Conservation (phyloP, 2,329 filamentous ascomycete species). For the Microsporum canis region DNA sequence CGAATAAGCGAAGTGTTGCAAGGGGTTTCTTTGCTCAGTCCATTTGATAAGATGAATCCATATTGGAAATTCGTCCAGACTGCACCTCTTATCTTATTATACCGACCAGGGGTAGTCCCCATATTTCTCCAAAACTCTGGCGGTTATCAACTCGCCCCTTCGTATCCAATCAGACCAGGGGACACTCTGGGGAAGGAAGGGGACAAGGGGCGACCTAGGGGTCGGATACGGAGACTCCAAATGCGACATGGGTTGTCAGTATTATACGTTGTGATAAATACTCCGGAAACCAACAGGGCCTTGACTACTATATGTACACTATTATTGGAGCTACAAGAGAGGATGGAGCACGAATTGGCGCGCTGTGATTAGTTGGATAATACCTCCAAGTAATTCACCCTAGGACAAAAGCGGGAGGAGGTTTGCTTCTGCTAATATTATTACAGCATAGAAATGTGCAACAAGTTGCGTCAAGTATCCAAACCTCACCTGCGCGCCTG, state of each 20-base stretch:
- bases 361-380: background rate
- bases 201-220: background rate
- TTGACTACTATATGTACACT: no score
- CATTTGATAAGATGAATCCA: background rate
- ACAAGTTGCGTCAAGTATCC: background rate
- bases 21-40: background rate
- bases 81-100: background rate
- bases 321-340: background rate
- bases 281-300: background rate
- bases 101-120: background rate
- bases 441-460: constrained; percentile 3
- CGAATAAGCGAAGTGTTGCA: background rate
- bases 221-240: constrained; percentile 1
- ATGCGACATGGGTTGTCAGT: background rate
- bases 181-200: background rate
- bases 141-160: background rate
- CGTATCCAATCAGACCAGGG: constrained; percentile 2
- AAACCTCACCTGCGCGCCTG: background rate
- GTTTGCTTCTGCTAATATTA: background rate
- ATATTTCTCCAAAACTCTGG: background rate
- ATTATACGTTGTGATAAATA: background rate
- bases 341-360: background rate
- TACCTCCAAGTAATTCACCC: background rate
- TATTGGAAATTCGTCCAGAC: background rate
- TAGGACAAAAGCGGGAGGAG: constrained; percentile 6